Conservation (phyloP, 139 green algal genomes). For the Coccomyxa sp. region DNA sequence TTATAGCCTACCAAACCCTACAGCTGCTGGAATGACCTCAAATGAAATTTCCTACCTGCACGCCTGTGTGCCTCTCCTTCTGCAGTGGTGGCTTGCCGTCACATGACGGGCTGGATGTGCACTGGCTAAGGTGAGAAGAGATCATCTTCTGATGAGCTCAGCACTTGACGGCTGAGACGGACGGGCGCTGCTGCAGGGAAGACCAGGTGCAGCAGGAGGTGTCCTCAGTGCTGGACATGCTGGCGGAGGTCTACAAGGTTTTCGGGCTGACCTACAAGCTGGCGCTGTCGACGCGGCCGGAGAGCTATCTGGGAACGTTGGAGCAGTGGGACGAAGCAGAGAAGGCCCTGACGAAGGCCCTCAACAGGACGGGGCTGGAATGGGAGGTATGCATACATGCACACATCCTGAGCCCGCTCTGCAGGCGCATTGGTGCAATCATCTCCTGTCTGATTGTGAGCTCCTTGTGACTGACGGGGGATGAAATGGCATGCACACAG, state of each 20-base stretch:
- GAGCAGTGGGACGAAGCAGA: constrained; percentile 93
- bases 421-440: background rate
- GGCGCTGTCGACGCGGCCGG: constrained; percentile 88
- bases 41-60: too few relatives aligned
- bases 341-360: constrained; percentile 71
- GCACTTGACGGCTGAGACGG: too few relatives aligned
- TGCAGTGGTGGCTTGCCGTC: too few relatives aligned
- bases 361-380: constrained; percentile 48
- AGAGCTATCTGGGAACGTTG: constrained; percentile 85
- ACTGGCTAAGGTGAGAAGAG: too few relatives aligned
- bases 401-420: too few relatives aligned
- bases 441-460: background rate
- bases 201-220: constrained; percentile 83
- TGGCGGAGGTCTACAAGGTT: constrained; percentile 88
- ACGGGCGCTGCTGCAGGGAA: constrained; percentile 9
- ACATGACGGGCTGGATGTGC: too few relatives aligned
- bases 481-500: background rate
- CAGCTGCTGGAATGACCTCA: too few relatives aligned
- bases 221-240: constrained; percentile 73
- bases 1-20: too few relatives aligned
- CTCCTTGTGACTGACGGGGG: background rate
- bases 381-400: constrained; percentile 35
- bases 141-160: too few relatives aligned
- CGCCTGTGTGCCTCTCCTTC: too few relatives aligned
- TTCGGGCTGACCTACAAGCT: constrained; percentile 95